Base-by-base conservation (phyloP, 129 eudicot species). In the Flaveria robusta region DNA sequence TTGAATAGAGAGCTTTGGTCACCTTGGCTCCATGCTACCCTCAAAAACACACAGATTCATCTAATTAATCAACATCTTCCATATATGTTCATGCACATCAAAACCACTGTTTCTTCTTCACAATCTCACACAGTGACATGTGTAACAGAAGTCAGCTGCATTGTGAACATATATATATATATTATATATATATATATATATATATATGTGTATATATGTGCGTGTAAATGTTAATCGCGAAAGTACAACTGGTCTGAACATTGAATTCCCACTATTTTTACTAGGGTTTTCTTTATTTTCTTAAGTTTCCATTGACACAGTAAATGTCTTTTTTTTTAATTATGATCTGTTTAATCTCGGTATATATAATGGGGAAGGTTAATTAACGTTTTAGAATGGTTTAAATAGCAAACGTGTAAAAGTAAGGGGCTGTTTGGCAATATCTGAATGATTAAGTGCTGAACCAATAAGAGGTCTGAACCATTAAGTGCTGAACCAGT, bases 1-100 rank as follows among this genome's bases (percentile, higher is more conserved):
- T 90, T 68, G 96, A 76, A 74, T 87, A 68, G 82, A 52, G 92
- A 87, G 90, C 80, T 58, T 34, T 76, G 86, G 96, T 87, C 88
- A 85, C 86, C 80, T 85, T 74, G 76, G 59, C 81, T 69, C 75
- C 46, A 46, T 64, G 73, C 66, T 47, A 47, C 65, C 51, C 80
- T 20, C 72, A 15, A 10, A 34, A n/a, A 52, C 42, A 65, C 74
- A 58, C 77, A 74, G 26, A 55, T 26, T 34, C 39, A 34, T 34
- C 7, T 4, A 31, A 5, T 5, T 5, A 34, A 34, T 34, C 5
- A 34, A 5, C 39, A 6, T 34, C 39, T 34, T 34, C n/a, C n/a
- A n/a, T 34, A 34, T 34, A n/a, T 34, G 39, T 34, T 34, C 39
- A 34, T 34, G 39, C 39, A 29, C 31, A 29, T 76, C 67, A 66